Base-by-base conservation (phyloP, 352 stramenopile species). In the Pseudoperonospora humuli region DNA sequence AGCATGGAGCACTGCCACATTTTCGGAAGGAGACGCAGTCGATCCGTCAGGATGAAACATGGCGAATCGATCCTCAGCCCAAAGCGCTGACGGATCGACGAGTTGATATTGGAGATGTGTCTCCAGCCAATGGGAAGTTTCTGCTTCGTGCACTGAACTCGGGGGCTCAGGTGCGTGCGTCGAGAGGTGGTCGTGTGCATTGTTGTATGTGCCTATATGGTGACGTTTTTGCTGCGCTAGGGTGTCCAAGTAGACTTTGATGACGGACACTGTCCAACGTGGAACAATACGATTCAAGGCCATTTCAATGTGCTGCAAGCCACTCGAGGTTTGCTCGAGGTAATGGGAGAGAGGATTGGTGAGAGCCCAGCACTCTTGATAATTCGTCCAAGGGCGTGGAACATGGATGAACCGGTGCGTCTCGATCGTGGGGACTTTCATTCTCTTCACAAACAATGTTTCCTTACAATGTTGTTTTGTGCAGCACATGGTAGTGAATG, bases 141-240 rank as follows among this genome's bases (percentile, higher is more conserved):
- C 63, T 98, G 13, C 87, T 98, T 37, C 88, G 85, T 54, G 91
- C 89, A 8, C 60, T 98, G 39, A 97, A 98, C 69, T 96, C 77
- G 24, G 92, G 90, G 15, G 92, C 91, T n/a, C 82, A 89, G 63
- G 71, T 75, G 15, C 7, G 24, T 36, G 5, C n/a, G n/a, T n/a
- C n/a, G n/a, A n/a, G n/a, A n/a, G n/a, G n/a, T n/a, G n/a, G n/a
- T n/a, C n/a, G n/a, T n/a, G n/a, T n/a, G n/a, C n/a, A n/a, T n/a
- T n/a, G n/a, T n/a, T n/a, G n/a, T n/a, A n/a, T n/a, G n/a, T n/a
- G n/a, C n/a, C n/a, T n/a, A n/a, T n/a, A n/a, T n/a, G n/a, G n/a
- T n/a, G n/a, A n/a, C 8, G 7, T 13, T 31, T 31, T 31, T 5
- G 26, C 26, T 31, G 7, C 3, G 14, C 3, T 36, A 80, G 59